A percentile compares a stretch with the other conserved stretches of the same genome.
These are phyloP conservation scores for Cyberlindnera amylophila DNA, from an alignment of 805 yeast genomes.

Conservation along the genomic window DNA sequence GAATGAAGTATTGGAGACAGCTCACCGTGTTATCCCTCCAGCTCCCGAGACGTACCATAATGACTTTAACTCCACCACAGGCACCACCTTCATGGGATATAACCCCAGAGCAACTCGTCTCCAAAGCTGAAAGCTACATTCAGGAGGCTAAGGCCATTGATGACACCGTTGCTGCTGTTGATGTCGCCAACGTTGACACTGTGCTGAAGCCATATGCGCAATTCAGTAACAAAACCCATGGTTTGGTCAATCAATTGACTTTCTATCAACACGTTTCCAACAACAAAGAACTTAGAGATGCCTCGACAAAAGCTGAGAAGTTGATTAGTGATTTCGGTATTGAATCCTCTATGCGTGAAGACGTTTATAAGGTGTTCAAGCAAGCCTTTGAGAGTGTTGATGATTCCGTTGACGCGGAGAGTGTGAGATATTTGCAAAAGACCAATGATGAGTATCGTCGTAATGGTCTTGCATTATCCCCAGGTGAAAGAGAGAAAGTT, in stretches of 20 bases:
- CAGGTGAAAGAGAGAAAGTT: slow-evolving; percentile 50
- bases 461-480: slow-evolving; percentile 63
- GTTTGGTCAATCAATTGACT: slow-evolving; percentile 47
- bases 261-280: slow-evolving; percentile 74
- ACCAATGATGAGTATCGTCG: slow-evolving; percentile 54
- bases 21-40: no score
- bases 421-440: slow-evolving; percentile 55
- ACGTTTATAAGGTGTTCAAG: slow-evolving; percentile 58
- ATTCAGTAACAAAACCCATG: slow-evolving; percentile 46
- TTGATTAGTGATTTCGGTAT: slow-evolving; percentile 52
- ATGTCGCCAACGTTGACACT: slow-evolving; percentile 52
- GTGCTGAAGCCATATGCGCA: slow-evolving; percentile 51
- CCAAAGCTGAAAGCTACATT: slow-evolving; percentile 42
- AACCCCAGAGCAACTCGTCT: slow-evolving; percentile 46
- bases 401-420: slow-evolving; percentile 47
- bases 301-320: slow-evolving; percentile 62
- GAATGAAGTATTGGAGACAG: no score
- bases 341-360: slow-evolving; percentile 63
- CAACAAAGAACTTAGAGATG: slow-evolving; percentile 63
- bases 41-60: no score
- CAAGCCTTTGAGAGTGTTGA: slow-evolving; percentile 44
- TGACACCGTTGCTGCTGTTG: slow-evolving; percentile 46
- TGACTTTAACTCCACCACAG: no score
- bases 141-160: slow-evolving; percentile 41
- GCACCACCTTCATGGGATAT: slow-evolving; percentile 52